These are phyloP conservation scores for Pueraria montana DNA, from an alignment of 306 rosid genomes.

Conservation along the genomic window DNA sequence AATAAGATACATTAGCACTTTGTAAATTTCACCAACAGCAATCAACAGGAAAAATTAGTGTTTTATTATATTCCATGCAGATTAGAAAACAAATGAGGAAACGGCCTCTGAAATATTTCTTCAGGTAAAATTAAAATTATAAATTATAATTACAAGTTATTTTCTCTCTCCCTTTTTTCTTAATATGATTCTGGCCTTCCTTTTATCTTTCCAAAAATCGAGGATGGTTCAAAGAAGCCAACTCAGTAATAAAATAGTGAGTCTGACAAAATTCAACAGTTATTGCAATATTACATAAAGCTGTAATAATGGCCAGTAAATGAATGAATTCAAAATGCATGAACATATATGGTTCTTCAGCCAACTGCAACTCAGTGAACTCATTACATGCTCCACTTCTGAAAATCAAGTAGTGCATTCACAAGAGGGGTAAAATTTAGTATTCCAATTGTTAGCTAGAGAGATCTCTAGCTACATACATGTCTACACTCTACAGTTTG, in stretches of 20 bases:
- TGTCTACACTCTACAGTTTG: not conserved
- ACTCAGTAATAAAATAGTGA: not conserved
- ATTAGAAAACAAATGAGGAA: not conserved
- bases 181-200: not conserved
- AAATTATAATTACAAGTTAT: not conserved
- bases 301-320: not conserved
- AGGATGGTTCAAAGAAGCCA: not conserved
- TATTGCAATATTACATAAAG: not conserved
- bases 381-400: not conserved
- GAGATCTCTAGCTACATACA: not conserved
- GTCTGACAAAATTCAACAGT: not conserved
- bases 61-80: not conserved
- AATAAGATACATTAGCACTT: slow-evolving; percentile 12
- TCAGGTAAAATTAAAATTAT: not conserved
- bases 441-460: not conserved
- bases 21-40: not conserved
- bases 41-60: not conserved
- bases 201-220: not conserved
- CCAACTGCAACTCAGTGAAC: not conserved
- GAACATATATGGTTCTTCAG: not conserved
- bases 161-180: not conserved
- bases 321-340: not conserved
- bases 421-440: not conserved
- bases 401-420: not conserved
- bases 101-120: not conserved